Conservation (phyloP, 164 flowering plant species). For the Kingdonia uniflora region DNA sequence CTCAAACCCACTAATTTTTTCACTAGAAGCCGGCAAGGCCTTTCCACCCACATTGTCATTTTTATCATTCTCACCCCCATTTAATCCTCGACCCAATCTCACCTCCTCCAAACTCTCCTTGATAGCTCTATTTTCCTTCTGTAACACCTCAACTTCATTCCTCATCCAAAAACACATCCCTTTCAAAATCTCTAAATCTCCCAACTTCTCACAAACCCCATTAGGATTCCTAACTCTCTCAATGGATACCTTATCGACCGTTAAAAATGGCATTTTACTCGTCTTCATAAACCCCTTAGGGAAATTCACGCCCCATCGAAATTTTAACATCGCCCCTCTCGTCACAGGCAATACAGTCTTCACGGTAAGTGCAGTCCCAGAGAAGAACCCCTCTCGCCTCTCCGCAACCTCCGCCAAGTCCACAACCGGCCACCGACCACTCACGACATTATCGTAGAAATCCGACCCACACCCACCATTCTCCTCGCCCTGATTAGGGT, state of each 20-base stretch:
- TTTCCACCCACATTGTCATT: conserved; percentile 18
- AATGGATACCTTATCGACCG: conserved; percentile 58
- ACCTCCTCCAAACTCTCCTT: conserved; percentile 47
- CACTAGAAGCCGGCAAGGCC: conserved; percentile 1
- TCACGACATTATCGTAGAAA: not conserved
- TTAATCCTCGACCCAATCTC: conserved; percentile 39
- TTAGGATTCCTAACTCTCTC: conserved; percentile 67
- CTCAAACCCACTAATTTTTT: conserved; percentile 28
- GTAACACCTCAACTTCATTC: conserved; percentile 55
- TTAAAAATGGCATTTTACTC: conserved; percentile 44
- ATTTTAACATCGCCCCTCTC: conserved; percentile 28
- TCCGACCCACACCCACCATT: conserved; percentile 12
- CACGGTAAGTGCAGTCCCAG: conserved; percentile 44
- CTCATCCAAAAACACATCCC: conserved; percentile 58
- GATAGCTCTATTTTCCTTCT: conserved; percentile 46
- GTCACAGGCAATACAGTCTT: conserved; percentile 46
- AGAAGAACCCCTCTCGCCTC: conserved; percentile 22
- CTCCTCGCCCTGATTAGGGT: conserved; percentile 6
- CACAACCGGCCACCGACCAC: not conserved
- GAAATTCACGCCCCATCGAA: conserved; percentile 61
- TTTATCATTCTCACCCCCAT: conserved; percentile 19
- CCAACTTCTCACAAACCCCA: conserved; percentile 25
- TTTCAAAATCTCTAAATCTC: conserved; percentile 31
- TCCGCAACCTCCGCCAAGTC: too few species aligned
- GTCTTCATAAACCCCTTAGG: conserved; percentile 22